phyloP scores from a whole-genome alignment of 1,284 basidiomycete species.

The Amylostereum chailletii region DNA sequence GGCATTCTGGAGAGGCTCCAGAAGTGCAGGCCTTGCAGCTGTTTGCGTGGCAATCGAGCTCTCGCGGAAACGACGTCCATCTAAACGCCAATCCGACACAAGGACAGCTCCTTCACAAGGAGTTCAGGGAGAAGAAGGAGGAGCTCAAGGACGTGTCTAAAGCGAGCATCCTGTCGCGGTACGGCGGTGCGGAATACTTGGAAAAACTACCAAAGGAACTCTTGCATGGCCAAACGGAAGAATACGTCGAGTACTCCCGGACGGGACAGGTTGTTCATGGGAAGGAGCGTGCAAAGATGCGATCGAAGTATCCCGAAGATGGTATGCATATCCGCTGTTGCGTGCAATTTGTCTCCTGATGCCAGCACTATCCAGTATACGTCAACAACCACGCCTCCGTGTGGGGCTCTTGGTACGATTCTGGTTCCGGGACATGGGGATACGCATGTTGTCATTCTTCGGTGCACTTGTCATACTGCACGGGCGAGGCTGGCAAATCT shows the following conservation, averaged over 20 bases:
- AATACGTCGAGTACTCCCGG: slow-evolving; percentile 96
- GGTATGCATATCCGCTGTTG: slow-evolving; percentile 36
- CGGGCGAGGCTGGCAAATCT: slow-evolving; percentile 81
- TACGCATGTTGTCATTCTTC: slow-evolving; percentile 91
- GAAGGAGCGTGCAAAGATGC: slow-evolving; percentile 75
- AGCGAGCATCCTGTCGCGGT: slow-evolving; percentile 80
- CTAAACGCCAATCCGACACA: slow-evolving; percentile 95
- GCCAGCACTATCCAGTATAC: slow-evolving; percentile 43
- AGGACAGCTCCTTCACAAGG: slow-evolving; percentile 84
- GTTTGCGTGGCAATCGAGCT: slow-evolving; percentile 95
- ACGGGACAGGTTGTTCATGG: slow-evolving; percentile 90
- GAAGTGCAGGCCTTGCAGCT: slow-evolving; percentile 89
- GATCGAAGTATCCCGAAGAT: slow-evolving; percentile 94
- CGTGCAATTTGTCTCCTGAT: slow-evolving; percentile 3
- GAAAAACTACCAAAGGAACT: slow-evolving; percentile 85
- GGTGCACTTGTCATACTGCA: slow-evolving; percentile 87
- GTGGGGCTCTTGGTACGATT: slow-evolving; percentile 95
- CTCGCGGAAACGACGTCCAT: slow-evolving; percentile 91
- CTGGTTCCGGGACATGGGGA: slow-evolving; percentile 73
- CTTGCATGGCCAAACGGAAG: slow-evolving; percentile 88
- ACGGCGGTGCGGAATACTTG: slow-evolving; percentile 93
- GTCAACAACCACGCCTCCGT: slow-evolving; percentile 90
- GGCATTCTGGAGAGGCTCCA: slow-evolving; percentile 84
- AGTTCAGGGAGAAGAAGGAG: slow-evolving; percentile 91
- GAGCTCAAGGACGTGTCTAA: slow-evolving; percentile 83